Base-by-base conservation (phyloP, 768 basidiomycete species). In the Leccinum imitatum region DNA sequence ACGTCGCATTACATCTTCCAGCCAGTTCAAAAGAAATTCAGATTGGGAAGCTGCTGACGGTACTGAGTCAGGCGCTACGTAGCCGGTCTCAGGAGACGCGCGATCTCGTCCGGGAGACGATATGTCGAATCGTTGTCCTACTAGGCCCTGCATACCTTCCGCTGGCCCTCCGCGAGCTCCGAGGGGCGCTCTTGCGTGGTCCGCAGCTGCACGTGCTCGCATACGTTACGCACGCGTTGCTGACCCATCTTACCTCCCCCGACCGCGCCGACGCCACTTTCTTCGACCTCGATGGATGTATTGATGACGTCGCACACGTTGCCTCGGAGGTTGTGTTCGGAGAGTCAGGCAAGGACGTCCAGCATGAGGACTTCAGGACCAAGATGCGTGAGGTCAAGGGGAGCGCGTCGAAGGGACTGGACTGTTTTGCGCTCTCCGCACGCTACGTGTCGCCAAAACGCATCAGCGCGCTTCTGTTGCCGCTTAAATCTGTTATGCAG, bases 161-260 rank as follows among this genome's bases (percentile, higher is more conserved):
- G 0, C 73, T 85, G 15, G 79, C 91, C 31, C 74, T 98, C 41
- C 85, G 84, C 37, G 95, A 98, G 70, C 77, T 98, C 53, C 83
- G 91, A n/a, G 84, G 80, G 0, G 93, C 95, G 1, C 83, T 99
- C 30, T 68, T 85, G 37, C 90, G 95, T 19, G 97, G 97, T 6
- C 96, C 97, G 1, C 96, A 98, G 57, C 82, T 98, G 0, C 96
- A 99, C 71, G 86, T 98, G 17, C 80, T 98, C 31, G 95, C 95
- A 1, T 90, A 88, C 62, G 87, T 87, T 2, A 82, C 84, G 0
- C 95, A 99, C 66, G 83, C 91, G 0, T 75, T 98, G 19, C 78
- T 98, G 39, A 82, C 87, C n/a, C 84, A 92, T 58, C 82, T 95
- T 50, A 94, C 93, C 0, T 78, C 85, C 0, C 79, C 80, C 0